Conservation (phyloP, 306 rosid genomes). For the Fagus sylvatica region DNA sequence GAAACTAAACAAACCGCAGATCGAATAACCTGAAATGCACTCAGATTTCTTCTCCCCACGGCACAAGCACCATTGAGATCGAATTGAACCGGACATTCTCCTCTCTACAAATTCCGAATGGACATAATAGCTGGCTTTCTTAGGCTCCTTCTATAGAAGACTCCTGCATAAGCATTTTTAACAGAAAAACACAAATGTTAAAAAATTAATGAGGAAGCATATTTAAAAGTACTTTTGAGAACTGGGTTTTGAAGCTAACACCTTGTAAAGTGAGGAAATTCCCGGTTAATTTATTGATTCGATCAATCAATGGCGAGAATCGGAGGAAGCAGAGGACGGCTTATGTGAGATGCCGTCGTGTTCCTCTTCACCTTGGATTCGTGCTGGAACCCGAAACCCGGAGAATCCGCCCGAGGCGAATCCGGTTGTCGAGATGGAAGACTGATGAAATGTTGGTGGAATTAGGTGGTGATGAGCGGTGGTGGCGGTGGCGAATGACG, state of each 20-base stretch:
- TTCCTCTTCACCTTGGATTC: conserved; percentile 84
- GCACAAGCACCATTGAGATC: conserved; percentile 47
- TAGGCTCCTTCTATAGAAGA: conserved; percentile 7
- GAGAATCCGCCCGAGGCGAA: conserved; percentile 62
- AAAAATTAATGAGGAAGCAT: background rate
- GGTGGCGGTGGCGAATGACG: conserved; percentile 36
- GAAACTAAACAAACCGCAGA: conserved; percentile 40
- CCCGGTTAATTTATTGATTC: background rate
- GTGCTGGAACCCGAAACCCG: conserved; percentile 78
- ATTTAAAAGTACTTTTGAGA: conserved; percentile 9
- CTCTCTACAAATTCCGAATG: conserved; percentile 5
- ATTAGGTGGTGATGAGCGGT: conserved; percentile 39
- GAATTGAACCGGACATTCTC: conserved; percentile 31
- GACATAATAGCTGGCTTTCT: conserved; percentile 16
- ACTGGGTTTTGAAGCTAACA: conserved; percentile 29
- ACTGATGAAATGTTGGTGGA: conserved; percentile 46
- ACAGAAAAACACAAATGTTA: background rate
- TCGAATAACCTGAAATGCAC: conserved; percentile 46
- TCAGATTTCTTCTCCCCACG: conserved; percentile 55
- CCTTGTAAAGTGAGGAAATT: conserved; percentile 50
- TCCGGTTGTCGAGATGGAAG: conserved; percentile 56
- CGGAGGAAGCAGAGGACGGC: conserved; percentile 94
- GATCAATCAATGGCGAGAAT: conserved; percentile 75
- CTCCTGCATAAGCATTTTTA: conserved; percentile 10
- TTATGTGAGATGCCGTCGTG: conserved; percentile 75